Conservation (phyloP, 2,329 filamentous ascomycete species). For the Diaporthe destruens region DNA sequence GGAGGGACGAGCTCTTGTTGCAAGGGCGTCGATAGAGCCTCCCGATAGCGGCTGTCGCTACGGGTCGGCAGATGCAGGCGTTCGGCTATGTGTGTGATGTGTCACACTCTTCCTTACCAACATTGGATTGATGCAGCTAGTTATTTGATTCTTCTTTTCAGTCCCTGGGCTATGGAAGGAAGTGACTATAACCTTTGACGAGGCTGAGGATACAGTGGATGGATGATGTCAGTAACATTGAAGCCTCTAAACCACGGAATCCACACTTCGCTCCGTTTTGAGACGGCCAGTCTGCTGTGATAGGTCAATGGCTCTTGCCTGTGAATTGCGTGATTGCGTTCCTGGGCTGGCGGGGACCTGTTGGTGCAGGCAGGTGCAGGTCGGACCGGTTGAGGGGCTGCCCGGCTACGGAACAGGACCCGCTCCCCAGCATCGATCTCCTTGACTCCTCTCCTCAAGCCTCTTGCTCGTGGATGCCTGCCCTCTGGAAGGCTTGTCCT, state of each 20-base stretch:
- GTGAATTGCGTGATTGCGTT: conserved; percentile 39
- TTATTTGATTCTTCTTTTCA: neutral
- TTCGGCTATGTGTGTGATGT: neutral
- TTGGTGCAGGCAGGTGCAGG: conserved; percentile 5
- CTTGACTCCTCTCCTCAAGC: too few relatives aligned
- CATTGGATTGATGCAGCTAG: neutral
- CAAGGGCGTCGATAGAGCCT: neutral
- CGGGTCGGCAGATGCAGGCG: conserved; percentile 16
- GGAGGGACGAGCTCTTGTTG: too few relatives aligned
- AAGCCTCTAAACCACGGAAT: neutral
- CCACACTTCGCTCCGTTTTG: conserved; percentile 12
- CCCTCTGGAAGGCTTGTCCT: too few relatives aligned
- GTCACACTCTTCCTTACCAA: neutral
- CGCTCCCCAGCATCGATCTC: conserved; percentile 1
- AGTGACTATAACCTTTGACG: neutral
- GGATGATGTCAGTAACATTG: conserved; percentile 41
- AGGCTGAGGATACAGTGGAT: conserved; percentile 23
- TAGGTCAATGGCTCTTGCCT: conserved; percentile 37
- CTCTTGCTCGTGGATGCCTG: too few relatives aligned
- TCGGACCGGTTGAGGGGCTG: neutral
- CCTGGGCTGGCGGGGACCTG: too few relatives aligned
- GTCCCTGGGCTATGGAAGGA: neutral
- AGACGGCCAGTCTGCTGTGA: neutral
- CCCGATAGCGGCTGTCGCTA: conserved; percentile 24
- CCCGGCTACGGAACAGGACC: neutral